Evolutionary conservation across 2,329 filamentous ascomycete species (phyloP).

Genomic region (Cordyceps javanica): DNA sequence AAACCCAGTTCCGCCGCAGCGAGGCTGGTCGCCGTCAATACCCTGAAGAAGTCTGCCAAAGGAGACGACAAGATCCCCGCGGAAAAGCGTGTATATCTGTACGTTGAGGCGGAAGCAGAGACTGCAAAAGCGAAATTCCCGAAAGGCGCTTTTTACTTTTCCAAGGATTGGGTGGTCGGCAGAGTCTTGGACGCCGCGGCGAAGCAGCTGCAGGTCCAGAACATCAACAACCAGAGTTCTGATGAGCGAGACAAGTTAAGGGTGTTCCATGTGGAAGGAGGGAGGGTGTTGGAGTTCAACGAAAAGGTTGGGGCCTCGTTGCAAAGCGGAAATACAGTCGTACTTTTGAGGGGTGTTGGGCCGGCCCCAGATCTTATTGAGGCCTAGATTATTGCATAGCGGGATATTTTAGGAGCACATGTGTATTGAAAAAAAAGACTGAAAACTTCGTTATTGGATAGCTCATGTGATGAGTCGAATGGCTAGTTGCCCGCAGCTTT

Average conservation of each 20-base stretch:
- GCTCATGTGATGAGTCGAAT: too few relatives aligned
- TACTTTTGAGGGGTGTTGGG: conserved; percentile 79
- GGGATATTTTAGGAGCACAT: not conserved
- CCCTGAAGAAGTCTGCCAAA: conserved; percentile 80
- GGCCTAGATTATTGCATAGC: conserved; percentile 23
- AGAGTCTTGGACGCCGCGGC: conserved; percentile 74
- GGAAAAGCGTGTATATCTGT: conserved; percentile 85
- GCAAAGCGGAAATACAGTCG: conserved; percentile 81
- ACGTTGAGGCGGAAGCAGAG: conserved; percentile 83
- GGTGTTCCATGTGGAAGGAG: conserved; percentile 90
- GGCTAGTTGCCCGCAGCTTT: not conserved
- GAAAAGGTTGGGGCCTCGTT: conserved; percentile 74
- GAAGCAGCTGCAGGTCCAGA: conserved; percentile 69
- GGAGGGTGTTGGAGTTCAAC: conserved; percentile 76
- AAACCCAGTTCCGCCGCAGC: conserved; percentile 58
- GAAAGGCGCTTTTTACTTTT: conserved; percentile 74
- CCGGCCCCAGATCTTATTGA: conserved; percentile 70
- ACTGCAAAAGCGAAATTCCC: conserved; percentile 80
- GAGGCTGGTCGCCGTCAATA: conserved; percentile 63
- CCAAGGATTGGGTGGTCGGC: conserved; percentile 83
- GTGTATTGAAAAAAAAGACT: not conserved
- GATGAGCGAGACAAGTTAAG: conserved; percentile 74
- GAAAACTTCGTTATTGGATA: too few relatives aligned
- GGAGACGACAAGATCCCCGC: conserved; percentile 74
- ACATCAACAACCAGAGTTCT: conserved; percentile 72